Base-by-base conservation (phyloP, 2,329 filamentous ascomycete genomes). In the Rhexocercosporidium sp. region DNA sequence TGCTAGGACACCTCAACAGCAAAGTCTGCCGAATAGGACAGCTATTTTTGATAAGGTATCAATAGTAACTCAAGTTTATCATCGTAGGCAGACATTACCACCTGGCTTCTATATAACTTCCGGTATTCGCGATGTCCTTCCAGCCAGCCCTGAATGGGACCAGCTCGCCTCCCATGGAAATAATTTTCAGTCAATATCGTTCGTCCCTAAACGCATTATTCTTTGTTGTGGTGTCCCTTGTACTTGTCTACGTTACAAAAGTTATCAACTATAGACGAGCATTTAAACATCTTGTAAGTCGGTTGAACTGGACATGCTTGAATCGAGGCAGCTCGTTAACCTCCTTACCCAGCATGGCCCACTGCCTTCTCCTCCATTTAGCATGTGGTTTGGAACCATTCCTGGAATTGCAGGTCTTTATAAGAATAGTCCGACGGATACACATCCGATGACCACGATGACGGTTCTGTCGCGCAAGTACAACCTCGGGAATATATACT, bases 391-490 rank as follows among this genome's bases (percentile, higher is more conserved):
- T 18, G 62, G 66, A 2, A 67, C 51, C 29, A 57, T 67, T 3
- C 56, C 56, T 2, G 62, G 37, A 16, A 27, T 65, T 14, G 56
- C 57, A 22, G 57, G 49, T 9, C n/a, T 65, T 1, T 67, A 51
- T 31, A 64, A 60, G 18, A 41, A 37, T 29, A 61, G 54, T 14
- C 66, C 66, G 2, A 60, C 25, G 20, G 62, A 67, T 31, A 56
- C 62, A 0, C 66, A 67, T 31, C 47, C 62, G 4, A 64, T 64
- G 62, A 51, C 41, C n/a, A 65, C 57, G 9, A 60, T 64, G 27
- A 67, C 66, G 12, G 49, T 67, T 22, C 61, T 67, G n/a, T 34
- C 27, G 27, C 62, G 62, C 16, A 64, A 67, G 46, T 57, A 64
- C 39, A 41, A 62, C 2, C 41, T 67, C 3, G 62, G 51, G 3